Conservation (phyloP, 2,329 filamentous ascomycete species). For the Fusarium sp. region DNA sequence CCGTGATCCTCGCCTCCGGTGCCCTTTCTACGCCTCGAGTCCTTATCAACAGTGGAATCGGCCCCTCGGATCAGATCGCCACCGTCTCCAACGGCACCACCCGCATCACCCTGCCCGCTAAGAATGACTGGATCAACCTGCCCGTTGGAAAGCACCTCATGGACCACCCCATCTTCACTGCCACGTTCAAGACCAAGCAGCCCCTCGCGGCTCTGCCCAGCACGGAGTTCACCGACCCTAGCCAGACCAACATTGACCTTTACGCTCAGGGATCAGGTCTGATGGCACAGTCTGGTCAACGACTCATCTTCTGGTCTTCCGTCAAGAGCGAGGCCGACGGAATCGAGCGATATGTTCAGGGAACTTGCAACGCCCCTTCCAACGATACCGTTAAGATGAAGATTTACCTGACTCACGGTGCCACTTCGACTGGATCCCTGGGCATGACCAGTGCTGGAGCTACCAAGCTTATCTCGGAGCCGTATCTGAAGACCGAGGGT, state of each 20-base stretch:
- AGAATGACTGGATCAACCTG: conserved; percentile 66
- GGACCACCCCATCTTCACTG: conserved; percentile 63
- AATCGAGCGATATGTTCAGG: conserved; percentile 54
- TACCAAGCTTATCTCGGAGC: conserved; percentile 55
- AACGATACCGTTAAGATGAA: conserved; percentile 58
- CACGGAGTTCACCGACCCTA: conserved; percentile 42
- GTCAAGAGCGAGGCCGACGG: conserved; percentile 55
- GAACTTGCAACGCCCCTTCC: conserved; percentile 58
- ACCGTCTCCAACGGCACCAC: conserved; percentile 64
- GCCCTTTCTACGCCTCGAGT: conserved; percentile 78
- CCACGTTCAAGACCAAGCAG: conserved; percentile 55
- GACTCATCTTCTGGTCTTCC: conserved; percentile 61
- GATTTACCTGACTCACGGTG: conserved; percentile 64
- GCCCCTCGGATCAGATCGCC: conserved; percentile 69
- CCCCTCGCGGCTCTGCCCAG: conserved; percentile 50
- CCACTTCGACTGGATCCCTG: conserved; percentile 59
- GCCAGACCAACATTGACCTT: conserved; percentile 45
- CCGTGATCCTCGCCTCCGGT: conserved; percentile 74
- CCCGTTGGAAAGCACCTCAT: conserved; percentile 71
- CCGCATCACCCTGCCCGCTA: conserved; percentile 62
- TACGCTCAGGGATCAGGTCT: conserved; percentile 53
- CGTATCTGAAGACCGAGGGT: conserved; percentile 50
- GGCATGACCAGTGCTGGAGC: conserved; percentile 53
- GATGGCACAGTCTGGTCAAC: conserved; percentile 59
- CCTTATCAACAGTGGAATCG: conserved; percentile 71